Conservation (phyloP, 257 asterid genomes). For the Penstemon newberryi region DNA sequence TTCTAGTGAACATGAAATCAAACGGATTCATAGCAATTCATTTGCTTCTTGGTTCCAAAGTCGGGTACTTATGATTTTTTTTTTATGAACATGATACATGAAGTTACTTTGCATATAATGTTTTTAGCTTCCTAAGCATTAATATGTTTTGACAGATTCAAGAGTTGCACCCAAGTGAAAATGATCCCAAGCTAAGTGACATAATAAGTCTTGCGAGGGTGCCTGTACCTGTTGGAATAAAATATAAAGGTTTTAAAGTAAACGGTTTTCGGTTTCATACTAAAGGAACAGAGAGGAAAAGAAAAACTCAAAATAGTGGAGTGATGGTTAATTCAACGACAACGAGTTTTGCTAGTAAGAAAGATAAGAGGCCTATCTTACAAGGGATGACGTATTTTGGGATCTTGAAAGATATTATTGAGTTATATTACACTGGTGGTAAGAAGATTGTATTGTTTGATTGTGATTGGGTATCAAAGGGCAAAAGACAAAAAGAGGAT, state of each 20-base stretch:
- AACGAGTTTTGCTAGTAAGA: conserved; percentile 14
- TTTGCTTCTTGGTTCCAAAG: background rate
- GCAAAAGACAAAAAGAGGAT: conserved; percentile 3
- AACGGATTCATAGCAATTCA: background rate
- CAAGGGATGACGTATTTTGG: conserved; percentile 7
- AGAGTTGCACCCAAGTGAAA: background rate
- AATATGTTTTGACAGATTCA: background rate
- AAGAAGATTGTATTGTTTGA: conserved; percentile 14
- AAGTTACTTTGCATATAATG: background rate
- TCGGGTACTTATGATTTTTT: background rate
- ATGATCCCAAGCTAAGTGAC: background rate
- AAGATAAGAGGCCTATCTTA: conserved; percentile 9
- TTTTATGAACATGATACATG: too few relatives aligned
- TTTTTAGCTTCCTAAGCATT: background rate
- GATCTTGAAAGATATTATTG: conserved; percentile 4
- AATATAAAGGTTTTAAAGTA: conserved; percentile 1
- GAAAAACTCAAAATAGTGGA: conserved; percentile 6
- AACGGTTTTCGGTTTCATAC: conserved; percentile 23
- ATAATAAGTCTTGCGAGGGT: conserved; percentile 1
- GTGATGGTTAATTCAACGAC: conserved; percentile 18
- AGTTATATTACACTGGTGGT: conserved; percentile 4
- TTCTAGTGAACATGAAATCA: conserved; percentile 2
- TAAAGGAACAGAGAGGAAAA: background rate
- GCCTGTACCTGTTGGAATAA: background rate
- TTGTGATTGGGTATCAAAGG: conserved; percentile 22